A percentile compares a stretch with the other conserved stretches of the same genome.
Conservation (phyloP, 2,329 filamentous ascomycete species). For the Aspergillus unguis region DNA sequence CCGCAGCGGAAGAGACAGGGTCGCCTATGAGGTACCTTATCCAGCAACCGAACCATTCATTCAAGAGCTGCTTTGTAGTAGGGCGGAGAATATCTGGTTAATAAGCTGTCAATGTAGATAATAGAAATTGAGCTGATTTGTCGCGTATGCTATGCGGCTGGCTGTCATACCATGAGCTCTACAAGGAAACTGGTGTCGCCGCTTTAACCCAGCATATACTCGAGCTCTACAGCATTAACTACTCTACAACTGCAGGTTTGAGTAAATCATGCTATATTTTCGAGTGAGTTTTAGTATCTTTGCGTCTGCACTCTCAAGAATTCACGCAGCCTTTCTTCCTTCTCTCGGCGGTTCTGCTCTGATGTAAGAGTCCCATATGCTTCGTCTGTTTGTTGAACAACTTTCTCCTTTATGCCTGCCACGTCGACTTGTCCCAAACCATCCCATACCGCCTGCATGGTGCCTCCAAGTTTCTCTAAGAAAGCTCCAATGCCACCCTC, state of each 20-base stretch:
- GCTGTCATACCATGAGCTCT: no score
- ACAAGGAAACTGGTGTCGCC: no score
- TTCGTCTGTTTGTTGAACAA: slow-evolving; percentile 46
- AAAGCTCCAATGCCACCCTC: slow-evolving; percentile 52
- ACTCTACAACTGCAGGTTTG: background rate
- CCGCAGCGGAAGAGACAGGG: slow-evolving; percentile 17
- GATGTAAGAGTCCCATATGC: slow-evolving; percentile 42
- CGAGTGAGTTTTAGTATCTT: slow-evolving; percentile 7
- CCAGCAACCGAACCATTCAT: no score
- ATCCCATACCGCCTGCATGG: slow-evolving; percentile 55
- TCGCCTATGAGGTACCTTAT: background rate
- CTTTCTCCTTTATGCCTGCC: slow-evolving; percentile 45
- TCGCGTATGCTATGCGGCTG: no score
- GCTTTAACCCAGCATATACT: no score
- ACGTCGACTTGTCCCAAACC: slow-evolving; percentile 41
- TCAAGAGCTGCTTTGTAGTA: no score
- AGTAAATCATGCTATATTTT: background rate
- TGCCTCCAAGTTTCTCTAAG: slow-evolving; percentile 55
- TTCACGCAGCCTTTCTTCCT: slow-evolving; percentile 26
- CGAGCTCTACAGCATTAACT: no score
- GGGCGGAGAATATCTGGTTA: no score
- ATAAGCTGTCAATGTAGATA: no score
- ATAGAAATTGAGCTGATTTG: no score
- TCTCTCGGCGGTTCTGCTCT: slow-evolving; percentile 20
- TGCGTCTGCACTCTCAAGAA: slow-evolving; percentile 24